A percentile compares a stretch with the other conserved stretches of the same genome.
Evolutionary conservation across 129 eudicot species (phyloP).

Genomic region (Oenanthe sinensis): DNA sequence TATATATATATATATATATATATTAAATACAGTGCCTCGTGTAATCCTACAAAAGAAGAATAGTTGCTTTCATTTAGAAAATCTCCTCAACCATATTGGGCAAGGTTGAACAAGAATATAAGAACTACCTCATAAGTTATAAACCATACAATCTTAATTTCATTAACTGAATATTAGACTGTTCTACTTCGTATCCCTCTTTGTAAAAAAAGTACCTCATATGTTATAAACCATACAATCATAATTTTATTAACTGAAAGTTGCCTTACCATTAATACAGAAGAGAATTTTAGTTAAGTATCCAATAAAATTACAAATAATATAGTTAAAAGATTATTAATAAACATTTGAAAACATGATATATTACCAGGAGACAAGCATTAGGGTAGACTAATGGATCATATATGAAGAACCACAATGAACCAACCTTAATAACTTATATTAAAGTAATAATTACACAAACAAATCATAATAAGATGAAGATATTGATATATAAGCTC

Average conservation of each 20-base stretch:
- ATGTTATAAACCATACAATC: neutral
- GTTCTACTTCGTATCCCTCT: neutral
- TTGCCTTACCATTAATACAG: neutral
- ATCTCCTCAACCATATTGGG: neutral
- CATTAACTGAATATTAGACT: neutral
- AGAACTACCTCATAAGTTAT: too few species aligned
- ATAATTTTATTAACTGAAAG: neutral
- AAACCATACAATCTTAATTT: too few species aligned
- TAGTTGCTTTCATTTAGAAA: neutral
- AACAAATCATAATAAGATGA: neutral
- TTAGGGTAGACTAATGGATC: neutral
- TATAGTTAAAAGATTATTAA: neutral
- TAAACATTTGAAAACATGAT: neutral
- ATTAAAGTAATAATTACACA: neutral
- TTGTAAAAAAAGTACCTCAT: neutral
- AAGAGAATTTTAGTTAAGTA: neutral
- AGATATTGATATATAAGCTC: neutral
- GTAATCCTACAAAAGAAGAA: neutral
- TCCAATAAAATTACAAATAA: neutral
- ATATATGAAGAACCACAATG: neutral
- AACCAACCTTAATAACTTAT: neutral
- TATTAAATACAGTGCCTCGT: neutral
- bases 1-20: too few species aligned
- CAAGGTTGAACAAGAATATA: neutral
- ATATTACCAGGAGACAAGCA: neutral